Conservation (phyloP, 345 rosid genomes). For the thale cress (Arabidopsis thaliana) region TAIR10.1 NC_003071.7:16234001-16234500, state of each 20-base stretch:
- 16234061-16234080: slow-evolving; percentile 61
- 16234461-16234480: slow-evolving; percentile 53
- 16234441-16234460: neutral
- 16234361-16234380: slow-evolving; percentile 60
- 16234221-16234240: slow-evolving; percentile 58
- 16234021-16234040: slow-evolving; percentile 51
- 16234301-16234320: slow-evolving; percentile 55
- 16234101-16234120: slow-evolving; percentile 48
- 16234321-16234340: slow-evolving; percentile 58
- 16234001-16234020: neutral
- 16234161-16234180: slow-evolving; percentile 57
- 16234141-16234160: slow-evolving; percentile 59
- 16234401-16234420: neutral
- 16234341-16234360: slow-evolving; percentile 53
- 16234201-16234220: slow-evolving; percentile 51
- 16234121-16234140: slow-evolving; percentile 55
- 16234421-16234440: slow-evolving; percentile 4
- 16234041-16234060: slow-evolving; percentile 55
- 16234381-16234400: slow-evolving; percentile 55
- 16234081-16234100: slow-evolving; percentile 49
- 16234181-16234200: slow-evolving; percentile 49
- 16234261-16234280: slow-evolving; percentile 51
- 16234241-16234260: slow-evolving; percentile 52
- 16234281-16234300: slow-evolving; percentile 54
- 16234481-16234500: slow-evolving; percentile 46